Base-by-base conservation (phyloP, 768 basidiomycete genomes). In the Amanita pallidorosea region DNA sequence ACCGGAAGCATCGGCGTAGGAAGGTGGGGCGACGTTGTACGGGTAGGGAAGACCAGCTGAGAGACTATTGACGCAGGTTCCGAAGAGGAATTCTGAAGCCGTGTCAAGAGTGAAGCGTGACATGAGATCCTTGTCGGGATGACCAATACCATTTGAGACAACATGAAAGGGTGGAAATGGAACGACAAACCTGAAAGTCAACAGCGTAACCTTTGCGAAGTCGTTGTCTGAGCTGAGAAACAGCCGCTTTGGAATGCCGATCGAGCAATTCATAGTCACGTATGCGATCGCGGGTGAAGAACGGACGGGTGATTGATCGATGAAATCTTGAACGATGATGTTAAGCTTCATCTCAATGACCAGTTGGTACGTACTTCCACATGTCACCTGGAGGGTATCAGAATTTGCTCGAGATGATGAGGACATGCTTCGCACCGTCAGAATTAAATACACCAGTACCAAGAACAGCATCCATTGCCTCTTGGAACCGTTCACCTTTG, bases 361-460 rank as follows among this genome's bases (percentile, higher is more conserved):
- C 4, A 48, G 31, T 7, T 22, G 22, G 7, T 29, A 47, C 62
- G 35, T 56, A 69, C 65, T 69, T 67, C 69, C 68, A 71, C 67
- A 70, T 68, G 31, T 67, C 61, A 25, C 60, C 62, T 66, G 40
- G 27, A 49, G 5, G 8, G 5, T 2, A 47, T 48, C 11, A 47
- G 13, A 18, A 29, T 50, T 47, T 18, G 22, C 20, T 12, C 6
- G n/a, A 18, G 17, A 20, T 5, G 15, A 15, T 22, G 37, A 9
- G 12, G 7, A 5, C 5, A n/a, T 3, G 11, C 3, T 22, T 25
- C 68, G 52, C 56, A 74, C 81, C 81, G 49, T 84, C 81, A 12
- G 79, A 77, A 55, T 85, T 84, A 60, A 85, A 85, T 4, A 85
- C 78, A 0, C 84, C 84, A 9, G 71, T 71, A 0, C 84, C 84